phyloP scores from a whole-genome alignment of 345 rosid genomes.

The Populus alba region DNA sequence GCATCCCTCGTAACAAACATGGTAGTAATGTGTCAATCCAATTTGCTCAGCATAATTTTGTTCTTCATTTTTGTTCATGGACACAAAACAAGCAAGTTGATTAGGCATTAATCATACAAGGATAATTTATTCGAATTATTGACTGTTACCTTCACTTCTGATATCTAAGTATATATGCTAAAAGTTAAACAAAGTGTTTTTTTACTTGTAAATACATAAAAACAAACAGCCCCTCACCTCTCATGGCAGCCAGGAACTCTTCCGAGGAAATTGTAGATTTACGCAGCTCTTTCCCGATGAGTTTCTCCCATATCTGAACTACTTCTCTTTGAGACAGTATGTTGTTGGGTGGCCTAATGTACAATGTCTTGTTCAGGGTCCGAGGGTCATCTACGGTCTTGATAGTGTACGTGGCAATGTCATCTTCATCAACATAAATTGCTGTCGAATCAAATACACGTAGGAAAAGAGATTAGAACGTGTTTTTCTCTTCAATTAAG shows the following conservation, averaged over 20 bases:
- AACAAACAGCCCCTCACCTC: constrained; percentile 19
- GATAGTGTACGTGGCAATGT: constrained; percentile 46
- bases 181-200: neutral
- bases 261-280: constrained; percentile 43
- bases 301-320: constrained; percentile 51
- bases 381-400: constrained; percentile 43
- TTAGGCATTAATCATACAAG: no score
- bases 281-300: constrained; percentile 44
- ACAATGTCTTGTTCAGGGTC: constrained; percentile 47
- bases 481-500: neutral
- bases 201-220: no score
- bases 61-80: constrained; percentile 9
- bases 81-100: no score
- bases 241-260: constrained; percentile 39
- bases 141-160: no score
- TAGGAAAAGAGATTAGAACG: neutral
- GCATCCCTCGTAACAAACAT: constrained; percentile 60
- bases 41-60: constrained; percentile 44
- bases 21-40: constrained; percentile 51
- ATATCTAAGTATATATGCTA: no score
- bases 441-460: constrained; percentile 21
- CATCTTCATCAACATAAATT: constrained; percentile 57
- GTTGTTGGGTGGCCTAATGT: constrained; percentile 46
- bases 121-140: no score
- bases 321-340: constrained; percentile 51